A percentile compares a stretch with the other conserved stretches of the same genome.
Conservation (phyloP, 148 eudicot species). For the Silene uniflora region DNA sequence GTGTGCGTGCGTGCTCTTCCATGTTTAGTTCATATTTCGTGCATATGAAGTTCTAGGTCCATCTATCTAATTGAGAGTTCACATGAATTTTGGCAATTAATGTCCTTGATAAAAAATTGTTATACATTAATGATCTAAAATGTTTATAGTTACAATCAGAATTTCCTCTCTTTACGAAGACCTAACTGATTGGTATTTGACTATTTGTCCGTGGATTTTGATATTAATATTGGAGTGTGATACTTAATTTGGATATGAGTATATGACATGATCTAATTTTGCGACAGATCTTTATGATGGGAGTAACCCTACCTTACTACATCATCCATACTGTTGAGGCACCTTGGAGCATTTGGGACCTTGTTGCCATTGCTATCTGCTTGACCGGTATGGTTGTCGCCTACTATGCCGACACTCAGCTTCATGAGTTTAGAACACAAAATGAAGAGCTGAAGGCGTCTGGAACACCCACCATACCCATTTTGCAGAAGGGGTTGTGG, state of each 20-base stretch:
- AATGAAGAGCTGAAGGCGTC: slow-evolving; percentile 48
- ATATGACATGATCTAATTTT: neutral
- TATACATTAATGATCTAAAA: neutral
- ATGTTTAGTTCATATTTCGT: too few species aligned
- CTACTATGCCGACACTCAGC: slow-evolving; percentile 79
- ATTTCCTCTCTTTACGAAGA: slow-evolving; percentile 1
- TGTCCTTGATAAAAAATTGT: too few species aligned
- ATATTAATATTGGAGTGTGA: neutral
- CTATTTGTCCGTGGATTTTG: too few species aligned
- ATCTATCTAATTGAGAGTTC: too few species aligned
- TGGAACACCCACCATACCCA: slow-evolving; percentile 45
- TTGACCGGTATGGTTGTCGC: slow-evolving; percentile 54
- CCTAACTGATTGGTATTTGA: neutral
- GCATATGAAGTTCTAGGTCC: too few species aligned
- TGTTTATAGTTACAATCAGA: neutral
- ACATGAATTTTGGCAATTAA: too few species aligned
- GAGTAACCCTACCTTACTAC: slow-evolving; percentile 69
- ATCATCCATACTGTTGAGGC: slow-evolving; percentile 51
- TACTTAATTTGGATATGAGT: neutral
- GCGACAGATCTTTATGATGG: slow-evolving; percentile 67
- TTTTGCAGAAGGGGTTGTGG: slow-evolving; percentile 75
- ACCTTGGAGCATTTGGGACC: slow-evolving; percentile 63
- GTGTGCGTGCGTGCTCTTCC: too few species aligned
- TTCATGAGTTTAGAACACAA: slow-evolving; percentile 45
- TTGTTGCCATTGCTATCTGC: slow-evolving; percentile 47